phyloP scores from a whole-genome alignment of 202 grass and related monocot species.

The Setaria italica region DNA sequence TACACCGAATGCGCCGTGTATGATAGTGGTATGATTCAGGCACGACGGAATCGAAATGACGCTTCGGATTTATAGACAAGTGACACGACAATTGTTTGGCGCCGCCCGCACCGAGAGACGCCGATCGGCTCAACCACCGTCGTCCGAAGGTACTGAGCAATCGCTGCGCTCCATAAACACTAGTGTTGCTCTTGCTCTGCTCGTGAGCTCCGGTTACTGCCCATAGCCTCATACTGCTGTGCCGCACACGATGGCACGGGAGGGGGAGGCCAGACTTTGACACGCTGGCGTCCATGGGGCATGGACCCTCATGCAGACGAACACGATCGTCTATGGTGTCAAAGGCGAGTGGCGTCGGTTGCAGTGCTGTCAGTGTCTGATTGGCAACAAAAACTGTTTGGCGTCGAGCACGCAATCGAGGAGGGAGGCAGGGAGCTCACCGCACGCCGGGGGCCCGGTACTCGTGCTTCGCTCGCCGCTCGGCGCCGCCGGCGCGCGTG shows the following conservation, averaged over 20 bases:
- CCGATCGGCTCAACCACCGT: neutral
- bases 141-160: neutral
- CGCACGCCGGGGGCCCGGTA: neutral
- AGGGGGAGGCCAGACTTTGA: neutral
- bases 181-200: neutral
- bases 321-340: neutral
- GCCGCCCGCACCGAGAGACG: neutral
- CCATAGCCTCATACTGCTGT: too few relatives aligned
- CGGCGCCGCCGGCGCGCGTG: neutral
- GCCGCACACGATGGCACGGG: neutral
- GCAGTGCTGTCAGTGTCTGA: constrained; percentile 9
- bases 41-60: neutral
- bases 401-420: neutral
- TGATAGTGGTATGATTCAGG: neutral
- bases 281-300: neutral
- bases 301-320: neutral
- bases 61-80: neutral
- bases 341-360: neutral
- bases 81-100: neutral
- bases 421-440: neutral
- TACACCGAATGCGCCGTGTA: neutral
- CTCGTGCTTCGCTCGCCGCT: constrained; percentile 1
- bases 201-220: too few relatives aligned
- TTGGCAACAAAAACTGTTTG: neutral
- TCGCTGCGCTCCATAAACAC: neutral